Conservation (phyloP, 345 rosid species). For the Odontarrhena argentea region DNA sequence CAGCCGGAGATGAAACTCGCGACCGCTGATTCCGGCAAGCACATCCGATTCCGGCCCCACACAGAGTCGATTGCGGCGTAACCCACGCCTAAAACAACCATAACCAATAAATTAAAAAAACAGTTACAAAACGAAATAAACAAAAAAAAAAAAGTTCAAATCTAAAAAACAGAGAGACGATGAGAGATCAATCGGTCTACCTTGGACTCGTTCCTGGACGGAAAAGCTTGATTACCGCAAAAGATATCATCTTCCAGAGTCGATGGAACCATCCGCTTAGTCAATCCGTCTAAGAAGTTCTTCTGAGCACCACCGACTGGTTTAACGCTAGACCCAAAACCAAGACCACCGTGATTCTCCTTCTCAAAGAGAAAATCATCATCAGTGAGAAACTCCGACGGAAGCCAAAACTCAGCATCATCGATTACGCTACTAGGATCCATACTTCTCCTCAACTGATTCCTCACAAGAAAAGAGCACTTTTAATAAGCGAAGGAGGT, state of each 20-base stretch:
- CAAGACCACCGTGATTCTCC: constrained; percentile 29
- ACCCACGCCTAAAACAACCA: constrained; percentile 40
- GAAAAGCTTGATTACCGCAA: constrained; percentile 20
- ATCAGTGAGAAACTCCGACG: constrained; percentile 70
- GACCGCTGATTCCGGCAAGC: constrained; percentile 35
- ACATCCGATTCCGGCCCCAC: constrained; percentile 46
- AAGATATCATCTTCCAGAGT: constrained; percentile 47
- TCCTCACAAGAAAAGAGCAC: not conserved
- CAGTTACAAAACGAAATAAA: not conserved
- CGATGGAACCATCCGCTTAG: constrained; percentile 49
- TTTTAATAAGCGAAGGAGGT: constrained; percentile 15
- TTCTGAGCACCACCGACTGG: constrained; percentile 61
- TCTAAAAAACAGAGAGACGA: not conserved
- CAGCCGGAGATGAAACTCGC: constrained; percentile 44
- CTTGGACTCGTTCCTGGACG: constrained; percentile 37
- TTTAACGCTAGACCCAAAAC: constrained; percentile 61
- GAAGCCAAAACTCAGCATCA: constrained; percentile 79
- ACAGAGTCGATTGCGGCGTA: constrained; percentile 48
- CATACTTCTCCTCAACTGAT: constrained; percentile 35
- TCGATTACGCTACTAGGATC: constrained; percentile 49
- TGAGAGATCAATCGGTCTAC: constrained; percentile 28
- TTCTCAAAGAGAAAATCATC: constrained; percentile 52
- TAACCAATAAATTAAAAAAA: not conserved
- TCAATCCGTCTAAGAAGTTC: constrained; percentile 47
- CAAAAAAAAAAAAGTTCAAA: not conserved